phyloP scores from a whole-genome alignment of 805 yeast species.

The Candida rishiriensis region DNA sequence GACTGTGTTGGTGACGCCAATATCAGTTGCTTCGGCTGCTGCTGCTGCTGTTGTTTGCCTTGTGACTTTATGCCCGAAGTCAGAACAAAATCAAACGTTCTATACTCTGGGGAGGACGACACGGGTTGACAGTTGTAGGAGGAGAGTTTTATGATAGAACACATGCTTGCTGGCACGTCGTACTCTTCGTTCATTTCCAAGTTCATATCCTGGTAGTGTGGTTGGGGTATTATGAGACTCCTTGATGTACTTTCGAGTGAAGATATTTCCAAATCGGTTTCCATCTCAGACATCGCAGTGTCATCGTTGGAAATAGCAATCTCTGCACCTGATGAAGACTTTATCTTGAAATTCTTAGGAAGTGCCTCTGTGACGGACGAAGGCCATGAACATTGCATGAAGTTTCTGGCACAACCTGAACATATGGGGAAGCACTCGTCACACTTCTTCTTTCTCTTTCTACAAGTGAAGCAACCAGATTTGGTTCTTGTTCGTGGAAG shows the following conservation, averaged over 20 bases:
- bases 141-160: conserved; percentile 23
- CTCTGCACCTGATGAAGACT: conserved; percentile 13
- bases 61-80: not conserved
- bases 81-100: conserved; percentile 11
- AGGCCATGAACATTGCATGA: conserved; percentile 32
- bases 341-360: conserved; percentile 25
- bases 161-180: conserved; percentile 24
- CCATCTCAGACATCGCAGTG: not conserved
- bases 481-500: conserved; percentile 24
- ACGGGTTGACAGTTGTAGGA: conserved; percentile 10
- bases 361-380: conserved; percentile 16
- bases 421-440: conserved; percentile 31
- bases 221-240: not conserved
- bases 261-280: not conserved
- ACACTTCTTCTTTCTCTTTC: conserved; percentile 35
- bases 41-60: not conserved
- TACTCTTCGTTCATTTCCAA: conserved; percentile 13
- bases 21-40: too few species aligned
- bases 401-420: conserved; percentile 32
- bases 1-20: not conserved
- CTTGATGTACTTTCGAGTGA: not conserved
- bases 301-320: not conserved
- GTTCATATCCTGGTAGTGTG: not conserved
- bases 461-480: conserved; percentile 35
- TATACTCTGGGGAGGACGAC: conserved; percentile 5